A percentile compares a stretch with the other conserved stretches of the same genome.
phyloP scores from a whole-genome alignment of 192 early-diverging fungal genomes.

The Umbelopsis ramanniana region DNA sequence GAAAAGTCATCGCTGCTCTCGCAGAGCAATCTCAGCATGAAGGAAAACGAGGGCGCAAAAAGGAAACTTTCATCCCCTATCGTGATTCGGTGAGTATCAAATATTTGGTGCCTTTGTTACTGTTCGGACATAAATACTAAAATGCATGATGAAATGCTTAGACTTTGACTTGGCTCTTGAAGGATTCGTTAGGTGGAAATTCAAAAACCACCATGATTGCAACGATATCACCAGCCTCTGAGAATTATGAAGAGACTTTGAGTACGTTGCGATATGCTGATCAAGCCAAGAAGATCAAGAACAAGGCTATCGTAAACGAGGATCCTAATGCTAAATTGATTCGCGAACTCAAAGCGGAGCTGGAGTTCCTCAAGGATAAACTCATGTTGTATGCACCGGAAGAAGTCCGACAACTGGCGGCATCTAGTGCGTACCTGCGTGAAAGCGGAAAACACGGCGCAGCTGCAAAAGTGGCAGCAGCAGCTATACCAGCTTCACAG shows the following conservation, averaged over 20 bases:
- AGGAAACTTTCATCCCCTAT: slow-evolving; percentile 80
- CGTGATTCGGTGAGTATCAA: slow-evolving; percentile 75
- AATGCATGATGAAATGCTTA: slow-evolving; percentile 63
- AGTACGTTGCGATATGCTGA: slow-evolving; percentile 82
- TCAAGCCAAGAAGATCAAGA: slow-evolving; percentile 81
- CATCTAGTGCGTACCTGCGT: slow-evolving; percentile 2
- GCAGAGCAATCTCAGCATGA: slow-evolving; percentile 62
- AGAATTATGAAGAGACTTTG: slow-evolving; percentile 65
- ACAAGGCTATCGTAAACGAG: slow-evolving; percentile 81
- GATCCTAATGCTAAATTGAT: slow-evolving; percentile 69
- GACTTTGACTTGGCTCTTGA: slow-evolving; percentile 72
- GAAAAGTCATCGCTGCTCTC: slow-evolving; percentile 93
- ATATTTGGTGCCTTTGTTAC: neutral
- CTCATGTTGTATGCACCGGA: slow-evolving; percentile 53
- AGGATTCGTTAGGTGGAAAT: slow-evolving; percentile 76
- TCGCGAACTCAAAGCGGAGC: slow-evolving; percentile 74
- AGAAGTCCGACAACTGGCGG: slow-evolving; percentile 36
- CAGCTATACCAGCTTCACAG: slow-evolving; percentile 23
- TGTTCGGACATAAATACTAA: neutral
- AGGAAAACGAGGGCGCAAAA: slow-evolving; percentile 38
- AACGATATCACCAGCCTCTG: slow-evolving; percentile 62
- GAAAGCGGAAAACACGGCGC: slow-evolving; percentile 9
- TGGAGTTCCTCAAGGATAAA: slow-evolving; percentile 58
- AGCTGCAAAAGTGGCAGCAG: neutral
- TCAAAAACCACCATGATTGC: slow-evolving; percentile 76